Base-by-base conservation (phyloP, 2,329 filamentous ascomycete genomes). In the Claviceps arundinis region DNA sequence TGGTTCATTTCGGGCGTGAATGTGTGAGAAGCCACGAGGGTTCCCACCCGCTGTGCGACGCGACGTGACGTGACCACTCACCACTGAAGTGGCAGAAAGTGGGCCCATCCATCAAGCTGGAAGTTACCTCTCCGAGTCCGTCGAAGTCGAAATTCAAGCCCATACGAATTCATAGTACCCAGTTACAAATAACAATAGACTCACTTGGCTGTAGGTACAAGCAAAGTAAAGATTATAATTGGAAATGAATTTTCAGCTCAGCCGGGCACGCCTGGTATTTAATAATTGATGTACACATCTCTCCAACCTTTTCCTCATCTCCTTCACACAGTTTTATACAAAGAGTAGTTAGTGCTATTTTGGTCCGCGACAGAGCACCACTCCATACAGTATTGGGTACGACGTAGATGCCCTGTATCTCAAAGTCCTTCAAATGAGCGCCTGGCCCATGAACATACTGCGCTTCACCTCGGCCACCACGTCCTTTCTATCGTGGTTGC, bases 401-500 rank as follows among this genome's bases (percentile, higher is more conserved):
- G 30, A 4, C 30, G 3, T 34, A 34, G 30, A 34, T 34, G 9
- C 9, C 30, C 9, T 4, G 30, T 34, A 34, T 34, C 9, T 9
- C 30, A 11, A 11, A 11, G 30, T 11, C 38, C n/a, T 37, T 60
- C 76, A 89, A 54, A 89, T 85, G 61, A 90, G 71, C 42, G 86
- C 85, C 65, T 89, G 83, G 48, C 86, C 86, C 71, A 82, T 85
- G 64, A 82, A 89, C 86, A 90, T 90, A 58, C 83, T 93, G 63
- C 93, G 85, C 67, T 88, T 85, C 22, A 98, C 90, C 67, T 97
- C 93, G 37, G 83, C 82, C 37, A 97, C 89, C 34, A 97, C 80
- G 67, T 97, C 91, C 63, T 85, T 87, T 50, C 93, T 76, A 66
- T 97, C 93, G 56, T 89, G 80, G 66, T 87, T 91, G 56, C 90